phyloP scores from a whole-genome alignment of 2,329 filamentous ascomycete species.

The Ascomycota sp. region DNA sequence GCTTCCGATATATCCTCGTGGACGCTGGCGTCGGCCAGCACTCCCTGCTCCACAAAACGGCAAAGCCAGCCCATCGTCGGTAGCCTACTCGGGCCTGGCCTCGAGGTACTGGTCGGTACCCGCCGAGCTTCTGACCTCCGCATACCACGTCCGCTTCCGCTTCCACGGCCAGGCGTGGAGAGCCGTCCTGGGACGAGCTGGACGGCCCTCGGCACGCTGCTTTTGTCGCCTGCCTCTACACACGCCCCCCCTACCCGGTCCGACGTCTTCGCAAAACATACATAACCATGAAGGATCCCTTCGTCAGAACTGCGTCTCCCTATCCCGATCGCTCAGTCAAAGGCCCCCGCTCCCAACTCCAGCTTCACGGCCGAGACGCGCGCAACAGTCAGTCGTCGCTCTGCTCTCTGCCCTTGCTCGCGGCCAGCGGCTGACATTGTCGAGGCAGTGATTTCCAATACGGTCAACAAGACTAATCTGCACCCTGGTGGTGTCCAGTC shows the following conservation, averaged over 20 bases:
- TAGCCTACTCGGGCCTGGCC: too few relatives aligned
- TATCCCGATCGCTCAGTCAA: constrained; percentile 18
- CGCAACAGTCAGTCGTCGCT: constrained; percentile 18
- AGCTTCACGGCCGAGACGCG: constrained; percentile 16
- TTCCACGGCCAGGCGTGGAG: background rate
- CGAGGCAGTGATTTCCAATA: constrained; percentile 29
- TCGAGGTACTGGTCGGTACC: too few relatives aligned
- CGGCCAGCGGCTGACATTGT: background rate
- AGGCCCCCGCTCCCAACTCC: constrained; percentile 18
- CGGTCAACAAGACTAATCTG: constrained; percentile 78
- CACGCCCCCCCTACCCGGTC: background rate
- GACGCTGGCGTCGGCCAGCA: background rate
- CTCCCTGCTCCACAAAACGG: background rate
- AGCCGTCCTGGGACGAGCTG: background rate
- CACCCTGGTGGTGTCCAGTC: constrained; percentile 83
- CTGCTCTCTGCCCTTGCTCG: background rate
- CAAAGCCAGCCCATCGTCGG: too few relatives aligned
- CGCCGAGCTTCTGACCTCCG: background rate
- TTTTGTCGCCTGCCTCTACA: background rate
- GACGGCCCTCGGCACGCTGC: background rate
- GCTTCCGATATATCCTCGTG: constrained; percentile 1
- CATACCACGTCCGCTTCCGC: constrained; percentile 1
- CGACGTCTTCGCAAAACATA: constrained; percentile 10
- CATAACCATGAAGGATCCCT: constrained; percentile 19
- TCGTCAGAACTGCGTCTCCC: constrained; percentile 16